Evolutionary conservation across 73 alveolate genomes (phyloP).

Genomic region (Effrenium voratum): DNA sequence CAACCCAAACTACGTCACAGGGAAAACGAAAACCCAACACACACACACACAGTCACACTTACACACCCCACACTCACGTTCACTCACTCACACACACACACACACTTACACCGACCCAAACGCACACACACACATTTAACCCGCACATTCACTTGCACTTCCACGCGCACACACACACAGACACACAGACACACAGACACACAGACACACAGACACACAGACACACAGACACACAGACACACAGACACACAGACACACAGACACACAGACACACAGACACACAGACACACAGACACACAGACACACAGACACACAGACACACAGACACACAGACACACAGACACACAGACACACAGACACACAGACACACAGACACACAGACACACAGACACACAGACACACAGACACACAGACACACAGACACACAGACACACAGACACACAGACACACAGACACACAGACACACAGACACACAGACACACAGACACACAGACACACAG

Average conservation of each 20-base stretch:
- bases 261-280: constrained; percentile 28
- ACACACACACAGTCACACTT: no score
- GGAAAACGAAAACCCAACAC: no score
- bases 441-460: background rate
- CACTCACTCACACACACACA: background rate
- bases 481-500: background rate
- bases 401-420: background rate
- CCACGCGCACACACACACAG: background rate
- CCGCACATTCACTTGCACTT: background rate
- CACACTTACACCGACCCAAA: background rate
- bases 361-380: constrained; percentile 13
- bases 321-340: constrained; percentile 25
- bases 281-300: background rate
- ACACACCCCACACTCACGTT: background rate
- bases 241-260: background rate
- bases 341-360: constrained; percentile 1
- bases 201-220: background rate
- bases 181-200: background rate
- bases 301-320: constrained; percentile 9
- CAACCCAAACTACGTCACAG: no score
- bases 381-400: background rate
- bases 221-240: constrained; percentile 21
- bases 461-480: background rate
- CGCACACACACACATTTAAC: background rate
- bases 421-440: background rate